Percentiles rank a stretch among this genome's conserved stretches.
These are phyloP conservation scores for Phytopythium mirpurense DNA, from an alignment of 352 stramenopile genomes.

Conservation along the genomic window DNA sequence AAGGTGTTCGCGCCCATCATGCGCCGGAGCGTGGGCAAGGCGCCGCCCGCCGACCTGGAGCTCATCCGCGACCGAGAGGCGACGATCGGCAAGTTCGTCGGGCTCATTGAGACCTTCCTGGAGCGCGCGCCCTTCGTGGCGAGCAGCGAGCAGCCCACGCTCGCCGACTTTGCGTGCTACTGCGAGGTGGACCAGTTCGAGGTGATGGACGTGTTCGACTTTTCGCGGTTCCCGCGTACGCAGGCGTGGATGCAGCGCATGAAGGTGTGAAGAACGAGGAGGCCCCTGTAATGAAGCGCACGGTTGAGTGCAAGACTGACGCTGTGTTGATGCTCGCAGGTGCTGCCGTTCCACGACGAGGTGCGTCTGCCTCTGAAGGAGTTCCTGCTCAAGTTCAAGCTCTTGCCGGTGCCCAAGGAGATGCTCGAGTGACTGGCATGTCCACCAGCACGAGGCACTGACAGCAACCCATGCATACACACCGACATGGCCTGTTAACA, in stretches of 20 bases:
- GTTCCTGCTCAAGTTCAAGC: conserved; percentile 24
- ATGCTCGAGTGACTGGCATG: conserved; percentile 8
- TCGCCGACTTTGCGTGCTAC: conserved; percentile 38
- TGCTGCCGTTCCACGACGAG: conserved; percentile 26
- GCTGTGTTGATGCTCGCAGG: conserved; percentile 1
- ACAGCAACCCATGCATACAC: neutral
- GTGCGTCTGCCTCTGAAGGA: conserved; percentile 24
- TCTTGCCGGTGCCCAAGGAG: conserved; percentile 8
- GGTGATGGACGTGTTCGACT: conserved; percentile 28
- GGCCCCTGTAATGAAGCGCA: too few relatives aligned
- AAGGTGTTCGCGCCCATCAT: conserved; percentile 38
- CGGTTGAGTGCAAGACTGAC: too few relatives aligned
- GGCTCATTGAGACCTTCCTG: conserved; percentile 29
- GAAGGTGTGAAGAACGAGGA: conserved; percentile 7
- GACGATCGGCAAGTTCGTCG: conserved; percentile 16
- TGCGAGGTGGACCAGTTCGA: conserved; percentile 36
- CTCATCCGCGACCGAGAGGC: conserved; percentile 14
- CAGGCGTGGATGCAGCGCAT: conserved; percentile 25
- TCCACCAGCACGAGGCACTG: too few relatives aligned
- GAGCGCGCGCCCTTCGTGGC: conserved; percentile 17
- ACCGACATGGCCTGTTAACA: too few relatives aligned
- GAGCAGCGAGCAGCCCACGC: conserved; percentile 21
- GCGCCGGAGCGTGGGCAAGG: conserved; percentile 16
- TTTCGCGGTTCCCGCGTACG: conserved; percentile 18
- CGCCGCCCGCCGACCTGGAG: conserved; percentile 16